phyloP scores from a whole-genome alignment of 768 basidiomycete species.

The Naganishia onofrii region DNA sequence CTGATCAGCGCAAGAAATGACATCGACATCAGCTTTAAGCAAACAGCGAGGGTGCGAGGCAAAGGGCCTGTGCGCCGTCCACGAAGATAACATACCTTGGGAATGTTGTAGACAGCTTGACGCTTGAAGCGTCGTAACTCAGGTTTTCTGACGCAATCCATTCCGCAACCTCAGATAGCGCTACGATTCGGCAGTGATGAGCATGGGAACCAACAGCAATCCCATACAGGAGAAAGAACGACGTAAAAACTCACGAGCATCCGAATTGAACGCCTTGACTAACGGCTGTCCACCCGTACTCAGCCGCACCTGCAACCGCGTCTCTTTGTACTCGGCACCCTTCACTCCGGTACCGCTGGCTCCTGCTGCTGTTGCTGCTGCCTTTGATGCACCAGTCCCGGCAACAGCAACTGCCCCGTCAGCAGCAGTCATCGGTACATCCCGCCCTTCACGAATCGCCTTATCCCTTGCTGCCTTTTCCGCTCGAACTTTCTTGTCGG shows the following conservation, averaged over 20 bases:
- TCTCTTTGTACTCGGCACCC: constrained; percentile 78
- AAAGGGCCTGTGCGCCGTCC: neutral
- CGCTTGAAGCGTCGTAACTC: constrained; percentile 69
- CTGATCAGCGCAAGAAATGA: constrained; percentile 53
- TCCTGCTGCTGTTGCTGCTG: constrained; percentile 53
- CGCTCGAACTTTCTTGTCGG: constrained; percentile 82
- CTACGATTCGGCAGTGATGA: constrained; percentile 53
- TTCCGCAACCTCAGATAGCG: constrained; percentile 80
- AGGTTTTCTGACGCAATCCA: constrained; percentile 74
- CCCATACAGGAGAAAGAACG: too few relatives aligned
- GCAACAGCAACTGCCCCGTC: constrained; percentile 52
- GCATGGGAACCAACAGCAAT: neutral
- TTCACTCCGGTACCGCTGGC: constrained; percentile 50
- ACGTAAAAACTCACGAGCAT: constrained; percentile 40
- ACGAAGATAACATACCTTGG: constrained; percentile 62
- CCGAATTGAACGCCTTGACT: constrained; percentile 56
- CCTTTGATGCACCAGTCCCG: constrained; percentile 37
- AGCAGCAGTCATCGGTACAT: constrained; percentile 53
- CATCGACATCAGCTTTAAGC: neutral
- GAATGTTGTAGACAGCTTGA: constrained; percentile 75
- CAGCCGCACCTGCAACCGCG: constrained; percentile 80
- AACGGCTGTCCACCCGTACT: constrained; percentile 76
- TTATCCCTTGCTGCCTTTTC: constrained; percentile 88
- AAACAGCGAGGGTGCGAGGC: neutral
- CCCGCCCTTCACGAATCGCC: constrained; percentile 75